Evolutionary conservation across 768 basidiomycete genomes (phyloP), one percentile per base, ranked within the genome.

Genomic region (Lactifluus hygrophoroides): DNA sequence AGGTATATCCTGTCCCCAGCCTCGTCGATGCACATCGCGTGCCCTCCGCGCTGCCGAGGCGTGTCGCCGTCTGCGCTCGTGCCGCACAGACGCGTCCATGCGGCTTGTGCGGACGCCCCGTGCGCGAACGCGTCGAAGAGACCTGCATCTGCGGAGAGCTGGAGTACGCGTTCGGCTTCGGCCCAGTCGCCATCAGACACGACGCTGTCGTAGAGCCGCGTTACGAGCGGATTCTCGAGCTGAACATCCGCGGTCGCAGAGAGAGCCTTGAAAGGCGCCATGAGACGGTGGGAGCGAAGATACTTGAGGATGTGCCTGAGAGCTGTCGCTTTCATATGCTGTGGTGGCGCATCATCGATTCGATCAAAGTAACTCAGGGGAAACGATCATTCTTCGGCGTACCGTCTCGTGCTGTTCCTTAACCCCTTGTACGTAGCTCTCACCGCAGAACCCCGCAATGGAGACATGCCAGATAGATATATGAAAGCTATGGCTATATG

Each of bases 21-120:
- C 23, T 77, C 72, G 66, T 90, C 88, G 61, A 90, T 80, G 64
- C 86, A 89, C 86, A 89, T 88, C 21, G 86, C 84, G 62, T 91
- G 88, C 0, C 89, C 90, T 16, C 89, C 86, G 0, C 90, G 81
- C 45, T 80, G 74, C 25, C 77, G 75, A 5, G 90, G 89, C 0
- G 77, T 69, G 63, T 88, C 85, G 9, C 82, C 82, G 64, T 85
- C 81, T 1, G 80, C 75, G 61, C 85, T 80, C n/a, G 79, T 76
- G 21, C 80, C 85, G 37, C 70, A 71, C 1, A 89, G 70, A 16
- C 77, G 79, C 25, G 71, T 76, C 87, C 89, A 91, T 5, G 75
- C 66, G 0, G 83, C 77, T 49, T 77, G 78, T 1, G 86, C 81
- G 61, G 80, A 81, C 37, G 80, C 77, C 4, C 77, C 77, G 32